A percentile compares a stretch with the other conserved stretches of the same genome.
Evolutionary conservation across 352 stramenopile genomes (phyloP).

Genomic region (Blastocystis sp.): DNA sequence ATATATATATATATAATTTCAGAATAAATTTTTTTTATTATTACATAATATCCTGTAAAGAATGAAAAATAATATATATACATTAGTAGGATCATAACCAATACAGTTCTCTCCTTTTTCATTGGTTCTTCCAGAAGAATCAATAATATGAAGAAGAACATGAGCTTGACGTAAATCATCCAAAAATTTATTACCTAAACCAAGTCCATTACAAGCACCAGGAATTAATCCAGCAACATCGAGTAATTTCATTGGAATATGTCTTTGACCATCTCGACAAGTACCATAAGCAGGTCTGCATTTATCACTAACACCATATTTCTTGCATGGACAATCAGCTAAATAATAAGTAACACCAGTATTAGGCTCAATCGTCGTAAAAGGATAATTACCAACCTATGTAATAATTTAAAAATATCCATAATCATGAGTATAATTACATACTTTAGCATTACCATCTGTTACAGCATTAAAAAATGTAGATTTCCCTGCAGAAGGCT

Average conservation of each 20-base stretch:
- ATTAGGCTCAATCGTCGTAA: conserved; percentile 67
- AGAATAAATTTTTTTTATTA: no score
- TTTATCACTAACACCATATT: neutral
- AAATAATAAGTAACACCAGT: conserved; percentile 67
- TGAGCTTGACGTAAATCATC: conserved; percentile 63
- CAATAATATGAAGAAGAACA: conserved; percentile 67
- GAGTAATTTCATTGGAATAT: conserved; percentile 59
- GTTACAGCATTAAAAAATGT: conserved; percentile 69
- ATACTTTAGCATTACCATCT: conserved; percentile 54
- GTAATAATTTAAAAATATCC: neutral
- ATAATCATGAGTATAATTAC: neutral
- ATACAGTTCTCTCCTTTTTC: conserved; percentile 63
- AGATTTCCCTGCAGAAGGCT: conserved; percentile 62
- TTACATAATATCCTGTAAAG: no score
- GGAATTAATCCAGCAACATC: conserved; percentile 74
- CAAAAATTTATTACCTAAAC: conserved; percentile 88
- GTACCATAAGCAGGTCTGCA: conserved; percentile 28
- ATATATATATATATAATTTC: no score
- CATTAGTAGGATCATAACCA: conserved; percentile 55
- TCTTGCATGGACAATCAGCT: conserved; percentile 50
- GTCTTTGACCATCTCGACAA: conserved; percentile 29
- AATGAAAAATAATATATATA: no score
- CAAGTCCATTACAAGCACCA: conserved; percentile 67
- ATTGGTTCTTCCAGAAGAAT: conserved; percentile 63
- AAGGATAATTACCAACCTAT: conserved; percentile 61